Evolutionary conservation across 2,329 filamentous ascomycete species (phyloP), one percentile per base, ranked within the genome.

Genomic region (Cordyceps farinosa): DNA sequence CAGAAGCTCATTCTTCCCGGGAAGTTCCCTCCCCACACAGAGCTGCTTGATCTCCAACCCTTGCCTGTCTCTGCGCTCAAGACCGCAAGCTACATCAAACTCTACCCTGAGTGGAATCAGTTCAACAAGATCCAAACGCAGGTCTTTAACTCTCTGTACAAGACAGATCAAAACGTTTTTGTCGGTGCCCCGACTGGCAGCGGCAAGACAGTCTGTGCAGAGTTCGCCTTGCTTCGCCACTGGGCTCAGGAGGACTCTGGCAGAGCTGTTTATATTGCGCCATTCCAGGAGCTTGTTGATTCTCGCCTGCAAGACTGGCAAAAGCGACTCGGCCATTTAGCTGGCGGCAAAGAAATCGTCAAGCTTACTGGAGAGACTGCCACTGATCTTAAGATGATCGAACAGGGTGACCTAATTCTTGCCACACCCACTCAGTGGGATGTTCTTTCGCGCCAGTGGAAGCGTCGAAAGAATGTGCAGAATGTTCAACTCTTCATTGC

Each of bases 51-150:
- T 71, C 83, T 99, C 69, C 95, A 99, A 72, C 91, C 93, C 29
- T 82, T 98, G 30, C 93, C 94, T 1, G 89, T 97, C 34, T 87
- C 92, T 51, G 93, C 94, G 1, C 78, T 99, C 62, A 98, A 98
- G 82, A 85, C 86, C 27, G 87, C 90, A 66, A 92, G 96, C 66
- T 97, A 90, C 70, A 84, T 90, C 65, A 83, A 85, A 30, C 79
- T 99, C 27, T 99, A 97, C 72, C 87, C 91, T 3, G 82, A 89
- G 36, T 96, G 92, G 87, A 84, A 87, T 62, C 87, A 90, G 66
- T 99, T 99, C 82, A 99, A 99, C 80, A 95, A 95, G 74, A 90
- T 99, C 13, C 96, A 99, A 76, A 97, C 95, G 0, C 95, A 99
- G 74, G 91, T 92, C 0, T 99, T 98, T 81, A 97, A 97, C 73